phyloP scores from a whole-genome alignment of 2,329 filamentous ascomycete genomes.

The Lasiodiplodia sp. region DNA sequence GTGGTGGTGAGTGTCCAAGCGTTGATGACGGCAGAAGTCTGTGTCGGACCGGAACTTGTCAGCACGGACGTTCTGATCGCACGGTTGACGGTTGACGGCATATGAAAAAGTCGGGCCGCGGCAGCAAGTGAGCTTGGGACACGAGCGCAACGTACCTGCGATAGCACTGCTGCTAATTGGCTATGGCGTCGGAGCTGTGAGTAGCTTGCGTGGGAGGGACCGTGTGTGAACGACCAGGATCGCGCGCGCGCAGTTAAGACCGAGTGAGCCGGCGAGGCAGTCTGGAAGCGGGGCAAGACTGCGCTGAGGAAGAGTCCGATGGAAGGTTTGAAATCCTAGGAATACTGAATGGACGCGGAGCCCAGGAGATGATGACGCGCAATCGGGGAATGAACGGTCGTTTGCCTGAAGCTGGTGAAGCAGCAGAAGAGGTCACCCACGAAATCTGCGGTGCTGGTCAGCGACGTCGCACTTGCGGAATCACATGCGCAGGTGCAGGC shows the following conservation, averaged over 20 bases:
- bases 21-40: constrained; percentile 30
- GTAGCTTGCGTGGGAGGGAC: constrained; percentile 15
- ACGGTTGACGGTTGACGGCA: constrained; percentile 14
- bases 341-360: constrained; percentile 37
- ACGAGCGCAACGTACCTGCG: constrained; percentile 33
- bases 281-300: constrained; percentile 37
- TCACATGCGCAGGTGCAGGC: constrained; percentile 41
- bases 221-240: constrained; percentile 23
- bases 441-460: constrained; percentile 40
- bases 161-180: constrained; percentile 23
- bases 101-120: constrained; percentile 15
- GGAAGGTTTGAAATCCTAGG: constrained; percentile 26
- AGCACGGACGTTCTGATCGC: constrained; percentile 30
- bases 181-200: constrained; percentile 18
- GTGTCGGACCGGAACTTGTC: constrained; percentile 26
- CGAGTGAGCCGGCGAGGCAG: constrained; percentile 29
- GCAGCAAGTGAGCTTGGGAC: constrained; percentile 29
- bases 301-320: constrained; percentile 33
- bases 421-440: constrained; percentile 37
- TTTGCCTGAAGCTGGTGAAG: constrained; percentile 37
- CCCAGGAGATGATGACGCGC: constrained; percentile 39
- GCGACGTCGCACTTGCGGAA: constrained; percentile 37
- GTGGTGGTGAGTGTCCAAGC: constrained; percentile 27
- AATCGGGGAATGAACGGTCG: constrained; percentile 44
- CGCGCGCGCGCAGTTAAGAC: constrained; percentile 37